These are phyloP conservation scores for Suillus subluteus DNA, from an alignment of 768 basidiomycete genomes.

Conservation along the genomic window DNA sequence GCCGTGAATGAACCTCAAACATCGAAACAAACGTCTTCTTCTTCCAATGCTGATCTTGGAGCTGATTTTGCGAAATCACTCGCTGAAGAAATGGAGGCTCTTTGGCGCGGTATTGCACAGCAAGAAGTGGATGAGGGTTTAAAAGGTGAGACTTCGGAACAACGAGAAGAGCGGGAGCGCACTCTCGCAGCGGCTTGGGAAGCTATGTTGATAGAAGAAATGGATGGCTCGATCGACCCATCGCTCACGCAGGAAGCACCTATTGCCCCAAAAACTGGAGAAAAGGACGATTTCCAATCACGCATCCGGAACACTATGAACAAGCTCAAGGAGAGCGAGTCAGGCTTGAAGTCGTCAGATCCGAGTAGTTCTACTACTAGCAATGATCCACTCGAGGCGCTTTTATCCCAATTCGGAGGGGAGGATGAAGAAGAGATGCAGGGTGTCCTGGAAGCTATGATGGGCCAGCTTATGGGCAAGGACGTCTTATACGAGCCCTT, in stretches of 20 bases:
- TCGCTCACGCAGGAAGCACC: conserved; percentile 15
- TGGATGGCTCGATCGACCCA: conserved; percentile 43
- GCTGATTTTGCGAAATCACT: conserved; percentile 44
- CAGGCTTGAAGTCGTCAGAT: conserved; percentile 31
- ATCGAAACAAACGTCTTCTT: conserved; percentile 14
- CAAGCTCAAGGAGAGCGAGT: conserved; percentile 71
- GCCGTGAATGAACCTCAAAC: conserved; percentile 23
- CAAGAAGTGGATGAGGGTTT: conserved; percentile 19
- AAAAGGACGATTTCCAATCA: conserved; percentile 60
- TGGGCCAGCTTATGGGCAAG: conserved; percentile 36
- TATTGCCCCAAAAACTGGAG: conserved; percentile 14
- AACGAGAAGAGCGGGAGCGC: conserved; percentile 35
- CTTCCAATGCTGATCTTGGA: conserved; percentile 17
- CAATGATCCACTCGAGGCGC: conserved; percentile 49
- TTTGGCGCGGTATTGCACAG: conserved; percentile 37
- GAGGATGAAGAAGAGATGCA: conserved; percentile 58
- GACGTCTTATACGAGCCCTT: conserved; percentile 52
- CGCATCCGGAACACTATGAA: conserved; percentile 74
- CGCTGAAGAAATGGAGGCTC: conserved; percentile 46
- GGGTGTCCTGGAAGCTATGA: conserved; percentile 73
- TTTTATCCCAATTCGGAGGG: conserved; percentile 53
- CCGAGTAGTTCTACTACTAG: conserved; percentile 2
- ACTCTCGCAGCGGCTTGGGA: conserved; percentile 69
- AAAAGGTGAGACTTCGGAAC: conserved; percentile 7
- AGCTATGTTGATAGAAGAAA: conserved; percentile 65